Base-by-base conservation (phyloP, 345 rosid genomes). In the Dovyalis caffra region DNA sequence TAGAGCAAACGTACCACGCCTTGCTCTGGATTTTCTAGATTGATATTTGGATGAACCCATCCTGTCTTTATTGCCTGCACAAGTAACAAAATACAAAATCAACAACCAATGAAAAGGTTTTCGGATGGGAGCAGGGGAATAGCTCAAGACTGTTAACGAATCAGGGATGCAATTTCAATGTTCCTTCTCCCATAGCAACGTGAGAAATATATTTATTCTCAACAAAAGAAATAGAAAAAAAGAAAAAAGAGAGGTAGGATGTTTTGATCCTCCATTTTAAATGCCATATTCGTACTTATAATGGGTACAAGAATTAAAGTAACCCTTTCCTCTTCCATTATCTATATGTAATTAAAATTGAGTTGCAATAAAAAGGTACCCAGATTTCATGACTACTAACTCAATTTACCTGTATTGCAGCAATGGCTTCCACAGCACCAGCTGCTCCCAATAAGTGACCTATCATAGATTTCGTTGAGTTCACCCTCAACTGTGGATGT, bases 381-480 rank as follows among this genome's bases (percentile, higher is more conserved):
- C 49, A 43, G 3, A 14, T 43, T 5, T 56, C 60, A 9, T 23
- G 60, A n/a, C n/a, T 56, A 25, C 60, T 8, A 56, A n/a, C 8
- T 23, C 49, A 29, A 49, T 71, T 72, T 86, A 90, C 98, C 93
- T 94, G 98, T 76, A 94, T 78, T 65, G 92, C 79, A 1, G 97
- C 94, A 66, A 92, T 82, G 73, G 99, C 98, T 83, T 95, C 99
- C 70, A 92, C 97, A 0, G 90, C 97, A 74, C 99, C 99, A 76
- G 98, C 89, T 69, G 97, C 99, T 69, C 99, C 99, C 49, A 95
- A 81, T 74, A 91, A 76, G 87, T 95, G 99, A 57, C 99, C 99
- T 16, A 88, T 90, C 99, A 95, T 91, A 40, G 98, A 95, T 78
- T 92, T 95, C 35, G 99, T 92, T 68, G 99, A 90, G 77, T 95